Evolutionary conservation across 2,329 filamentous ascomycete genomes (phyloP).

Genomic region (Xylaria sp.): DNA sequence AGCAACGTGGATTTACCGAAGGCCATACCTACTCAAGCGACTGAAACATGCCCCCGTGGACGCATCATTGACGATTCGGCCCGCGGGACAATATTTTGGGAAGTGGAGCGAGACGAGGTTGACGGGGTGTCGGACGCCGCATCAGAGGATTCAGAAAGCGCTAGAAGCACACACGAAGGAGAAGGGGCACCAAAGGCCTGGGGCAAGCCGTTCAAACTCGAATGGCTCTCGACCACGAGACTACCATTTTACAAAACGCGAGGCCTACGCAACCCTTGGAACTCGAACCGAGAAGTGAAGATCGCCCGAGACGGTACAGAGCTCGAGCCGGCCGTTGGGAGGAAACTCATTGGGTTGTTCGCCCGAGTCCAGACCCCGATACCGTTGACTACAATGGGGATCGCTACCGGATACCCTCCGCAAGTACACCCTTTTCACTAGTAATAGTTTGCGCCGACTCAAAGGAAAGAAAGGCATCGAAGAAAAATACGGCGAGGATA

Average conservation of each 20-base stretch:
- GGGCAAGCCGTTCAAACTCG: constrained; percentile 90
- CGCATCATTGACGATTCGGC: constrained; percentile 92
- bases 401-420: constrained; percentile 54
- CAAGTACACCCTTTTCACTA: constrained; percentile 53
- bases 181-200: constrained; percentile 72
- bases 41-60: constrained; percentile 80
- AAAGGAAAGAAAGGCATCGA: constrained; percentile 3
- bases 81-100: constrained; percentile 97
- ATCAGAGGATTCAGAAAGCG: constrained; percentile 47
- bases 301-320: constrained; percentile 96
- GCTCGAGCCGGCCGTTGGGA: constrained; percentile 83
- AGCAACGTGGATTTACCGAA: constrained; percentile 76
- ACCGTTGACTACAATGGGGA: constrained; percentile 46
- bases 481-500: not conserved
- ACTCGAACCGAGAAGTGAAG: constrained; percentile 94
- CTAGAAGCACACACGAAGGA: constrained; percentile 50
- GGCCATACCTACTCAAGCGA: constrained; percentile 82
- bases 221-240: constrained; percentile 86
- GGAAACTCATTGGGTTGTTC: constrained; percentile 82
- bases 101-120: constrained; percentile 73
- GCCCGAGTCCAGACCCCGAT: constrained; percentile 63
- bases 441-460: constrained; percentile 32
- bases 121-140: constrained; percentile 51
- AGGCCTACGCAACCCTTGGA: constrained; percentile 92
- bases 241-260: constrained; percentile 90